Base-by-base conservation (phyloP, 257 asterid species). In the Catharanthus roseus region DNA sequence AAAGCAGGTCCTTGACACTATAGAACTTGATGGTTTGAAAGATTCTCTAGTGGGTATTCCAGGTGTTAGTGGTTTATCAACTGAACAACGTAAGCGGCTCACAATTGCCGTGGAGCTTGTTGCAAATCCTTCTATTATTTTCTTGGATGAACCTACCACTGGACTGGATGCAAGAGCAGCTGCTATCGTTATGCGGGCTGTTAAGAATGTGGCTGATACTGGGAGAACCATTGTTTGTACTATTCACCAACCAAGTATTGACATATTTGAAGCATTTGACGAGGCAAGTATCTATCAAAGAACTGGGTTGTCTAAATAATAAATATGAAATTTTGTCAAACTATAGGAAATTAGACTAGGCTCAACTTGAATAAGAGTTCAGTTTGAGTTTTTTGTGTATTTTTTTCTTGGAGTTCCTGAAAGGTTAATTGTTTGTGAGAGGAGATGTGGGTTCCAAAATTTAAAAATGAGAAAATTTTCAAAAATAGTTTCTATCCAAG, bases 121-220 rank as follows among this genome's bases (percentile, higher is more conserved):
- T 19, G 91, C 91, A n/a, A 86, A 86, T 62, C 91, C 91, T 7
- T 86, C 87, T 8, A 75, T 86, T 61, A 86, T 86, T 67, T 84
- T 86, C 71, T 72, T 86, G 85, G 91, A 86, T 68, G 89, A 86
- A 75, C 91, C 89, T 12, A 86, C 91, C 26, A 86, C 91, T 23
- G 91, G 91, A 65, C 51, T 86, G 67, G 91, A 86, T 36, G 91
- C 89, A 19, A 82, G 91, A 73, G 79, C 89, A 47, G 89, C 89
- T 42, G 86, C 89, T n/a, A 82, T 86, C 62, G 89, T 86, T 61
- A 84, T 82, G 80, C 81, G 91, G 56, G 87, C 91, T 45, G 87
- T 84, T 29, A 86, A 84, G 71, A 86, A 86, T 50, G 86, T 86
- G 68, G 87, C 80, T 8, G 75, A 77, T 34, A 86, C 88, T 26